Base-by-base conservation (phyloP, 2,329 filamentous ascomycete species). In the Chaetomium globosum region DNA sequence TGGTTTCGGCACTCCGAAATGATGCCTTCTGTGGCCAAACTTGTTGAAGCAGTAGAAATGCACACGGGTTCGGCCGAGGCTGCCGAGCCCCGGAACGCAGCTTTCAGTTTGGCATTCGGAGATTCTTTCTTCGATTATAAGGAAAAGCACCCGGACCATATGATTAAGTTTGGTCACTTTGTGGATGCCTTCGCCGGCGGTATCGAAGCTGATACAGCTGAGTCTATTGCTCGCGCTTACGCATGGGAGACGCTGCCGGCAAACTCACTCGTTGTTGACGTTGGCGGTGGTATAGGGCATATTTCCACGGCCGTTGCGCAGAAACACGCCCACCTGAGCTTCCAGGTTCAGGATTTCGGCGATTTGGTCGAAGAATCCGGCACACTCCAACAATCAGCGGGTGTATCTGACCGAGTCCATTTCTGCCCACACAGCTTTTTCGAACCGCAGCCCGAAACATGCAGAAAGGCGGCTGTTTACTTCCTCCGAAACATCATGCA, bases 401-500 rank as follows among this genome's bases (percentile, higher is more conserved):
- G 64, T 10, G 49, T 68, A 6, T 43, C 58, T 19, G 64, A 63
- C 7, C 58, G 68, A 19, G 55, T 66, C 16, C 51, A 28, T 16
- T 69, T 64, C 33, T 39, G 23, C n/a, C 46, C 62, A 46, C 68
- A 70, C 55, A 63, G 66, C 49, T 71, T 71, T 58, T 71, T 71
- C 67, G 52, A 61, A 9, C 21, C 23, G n/a, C 64, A 70, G 26
- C 69, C 69, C 1, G 56, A 64, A 19, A 12, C 49, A 16, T 31
- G 49, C 1, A 51, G 43, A 43, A 54, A 58, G 7, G 68, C 68
- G 9, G 59, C 61, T 0, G 64, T 67, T 1, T 70, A 68, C 61
- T 69, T 68, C 31, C 31, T 72, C 21, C 65, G 66, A n/a, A 65
- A 68, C 55, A 68, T 72, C 26, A 59, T 72, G 36, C 70, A 72